Conservation (phyloP, 192 early-diverging fungal species). For the Linnemannia elongata region DNA sequence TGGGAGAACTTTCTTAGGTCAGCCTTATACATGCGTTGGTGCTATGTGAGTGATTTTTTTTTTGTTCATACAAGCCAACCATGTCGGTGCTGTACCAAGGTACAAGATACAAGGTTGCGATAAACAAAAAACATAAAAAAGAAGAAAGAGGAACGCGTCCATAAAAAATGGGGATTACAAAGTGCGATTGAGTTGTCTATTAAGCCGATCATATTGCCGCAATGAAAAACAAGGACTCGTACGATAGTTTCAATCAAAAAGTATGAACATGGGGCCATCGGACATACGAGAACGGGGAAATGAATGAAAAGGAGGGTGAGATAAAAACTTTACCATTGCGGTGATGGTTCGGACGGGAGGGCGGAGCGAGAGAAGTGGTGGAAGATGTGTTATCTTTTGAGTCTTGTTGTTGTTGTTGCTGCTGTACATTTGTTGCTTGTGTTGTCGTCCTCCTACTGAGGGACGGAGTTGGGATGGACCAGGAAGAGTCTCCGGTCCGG, state of each 20-base stretch:
- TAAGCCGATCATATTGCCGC: not conserved
- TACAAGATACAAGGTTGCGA: constrained; percentile 3
- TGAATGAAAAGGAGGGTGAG: not conserved
- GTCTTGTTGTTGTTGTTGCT: constrained; percentile 11
- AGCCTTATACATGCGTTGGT: not conserved
- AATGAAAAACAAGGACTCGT: not conserved
- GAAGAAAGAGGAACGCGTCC: not conserved
- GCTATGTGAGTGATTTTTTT: not conserved
- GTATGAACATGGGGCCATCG: constrained; percentile 3
- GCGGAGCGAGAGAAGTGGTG: not conserved
- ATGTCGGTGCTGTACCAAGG: not conserved
- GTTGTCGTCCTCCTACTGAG: not conserved
- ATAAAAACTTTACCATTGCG: not conserved
- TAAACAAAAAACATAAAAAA: not conserved
- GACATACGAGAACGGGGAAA: not conserved
- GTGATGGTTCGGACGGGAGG: not conserved
- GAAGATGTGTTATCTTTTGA: not conserved
- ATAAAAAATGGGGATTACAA: not conserved
- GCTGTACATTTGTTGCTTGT: constrained; percentile 1
- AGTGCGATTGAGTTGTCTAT: not conserved
- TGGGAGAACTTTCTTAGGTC: not conserved
- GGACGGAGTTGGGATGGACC: constrained; percentile 54
- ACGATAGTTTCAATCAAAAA: not conserved
- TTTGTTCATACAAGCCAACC: not conserved
- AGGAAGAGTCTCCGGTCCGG: constrained; percentile 65